phyloP scores from a whole-genome alignment of 2,329 filamentous ascomycete species.

The Lachnellula occidentalis region DNA sequence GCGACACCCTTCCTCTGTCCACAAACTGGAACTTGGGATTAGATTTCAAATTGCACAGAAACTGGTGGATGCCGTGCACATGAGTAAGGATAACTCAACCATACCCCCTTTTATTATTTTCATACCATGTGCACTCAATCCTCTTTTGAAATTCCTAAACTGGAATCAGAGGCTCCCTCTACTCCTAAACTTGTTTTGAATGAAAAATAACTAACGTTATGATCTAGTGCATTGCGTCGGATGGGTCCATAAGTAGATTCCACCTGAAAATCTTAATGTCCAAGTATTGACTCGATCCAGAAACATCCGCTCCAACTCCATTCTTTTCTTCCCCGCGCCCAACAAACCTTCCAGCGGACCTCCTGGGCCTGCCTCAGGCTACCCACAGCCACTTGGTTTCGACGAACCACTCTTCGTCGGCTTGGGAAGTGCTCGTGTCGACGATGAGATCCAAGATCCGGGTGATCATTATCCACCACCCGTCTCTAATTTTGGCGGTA shows the following conservation, averaged over 20 bases:
- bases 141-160: neutral
- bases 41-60: slow-evolving; percentile 39
- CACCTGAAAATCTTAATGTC: neutral
- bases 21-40: slow-evolving; percentile 37
- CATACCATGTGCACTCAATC: too few species aligned
- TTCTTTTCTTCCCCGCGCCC: slow-evolving; percentile 40
- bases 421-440: slow-evolving; percentile 35
- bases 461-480: neutral
- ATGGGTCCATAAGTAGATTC: slow-evolving; percentile 43
- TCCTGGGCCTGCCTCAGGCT: slow-evolving; percentile 33
- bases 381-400: slow-evolving; percentile 22
- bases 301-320: slow-evolving; percentile 33
- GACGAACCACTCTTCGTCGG: slow-evolving; percentile 35
- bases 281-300: slow-evolving; percentile 6
- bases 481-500: neutral
- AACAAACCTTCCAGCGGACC: slow-evolving; percentile 27
- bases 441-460: slow-evolving; percentile 31
- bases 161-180: too few species aligned
- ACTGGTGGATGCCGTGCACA: slow-evolving; percentile 41
- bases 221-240: neutral
- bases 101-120: neutral
- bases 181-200: too few species aligned
- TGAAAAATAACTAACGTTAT: too few species aligned
- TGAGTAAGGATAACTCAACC: slow-evolving; percentile 21
- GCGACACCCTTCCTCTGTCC: slow-evolving; percentile 16